phyloP scores from a whole-genome alignment of 768 basidiomycete species.

The Lactifluus hygrophoroides region DNA sequence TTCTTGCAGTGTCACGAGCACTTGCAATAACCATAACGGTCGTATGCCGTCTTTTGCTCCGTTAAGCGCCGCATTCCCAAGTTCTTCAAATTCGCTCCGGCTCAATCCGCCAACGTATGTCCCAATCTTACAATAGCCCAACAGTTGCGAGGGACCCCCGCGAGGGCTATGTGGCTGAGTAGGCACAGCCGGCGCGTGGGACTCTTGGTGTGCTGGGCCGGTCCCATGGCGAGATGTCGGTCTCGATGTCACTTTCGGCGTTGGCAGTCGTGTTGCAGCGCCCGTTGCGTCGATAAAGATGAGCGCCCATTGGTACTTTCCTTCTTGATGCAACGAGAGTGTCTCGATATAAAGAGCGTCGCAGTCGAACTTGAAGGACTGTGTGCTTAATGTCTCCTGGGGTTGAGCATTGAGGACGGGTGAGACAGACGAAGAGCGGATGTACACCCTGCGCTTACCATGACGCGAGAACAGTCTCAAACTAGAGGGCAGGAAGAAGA shows the following conservation, averaged over 20 bases:
- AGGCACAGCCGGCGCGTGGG: constrained; percentile 2
- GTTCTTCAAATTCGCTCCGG: constrained; percentile 14
- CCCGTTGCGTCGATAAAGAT: constrained; percentile 13
- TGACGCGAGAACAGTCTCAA: not conserved
- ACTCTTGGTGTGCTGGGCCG: constrained; percentile 7
- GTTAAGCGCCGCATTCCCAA: constrained; percentile 11
- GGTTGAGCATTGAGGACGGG: not conserved
- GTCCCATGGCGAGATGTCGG: constrained; percentile 10
- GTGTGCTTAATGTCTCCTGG: constrained; percentile 10
- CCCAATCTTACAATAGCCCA: constrained; percentile 20
- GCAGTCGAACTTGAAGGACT: constrained; percentile 17
- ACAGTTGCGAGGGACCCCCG: constrained; percentile 8
- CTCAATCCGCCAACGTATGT: constrained; percentile 10
- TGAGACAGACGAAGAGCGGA: not conserved
- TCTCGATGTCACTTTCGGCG: constrained; percentile 8
- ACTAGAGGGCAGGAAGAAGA: not conserved
- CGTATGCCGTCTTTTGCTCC: constrained; percentile 5
- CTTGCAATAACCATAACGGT: constrained; percentile 15
- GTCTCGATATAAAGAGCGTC: constrained; percentile 21
- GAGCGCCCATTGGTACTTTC: constrained; percentile 18
- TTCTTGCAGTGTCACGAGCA: constrained; percentile 16
- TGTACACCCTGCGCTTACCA: constrained; percentile 5
- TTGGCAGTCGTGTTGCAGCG: constrained; percentile 8
- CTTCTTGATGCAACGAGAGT: constrained; percentile 19
- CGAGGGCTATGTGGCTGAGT: not conserved